These are phyloP conservation scores for Paraphoma sp. DNA, from an alignment of 2,329 filamentous ascomycete species.

Conservation along the genomic window DNA sequence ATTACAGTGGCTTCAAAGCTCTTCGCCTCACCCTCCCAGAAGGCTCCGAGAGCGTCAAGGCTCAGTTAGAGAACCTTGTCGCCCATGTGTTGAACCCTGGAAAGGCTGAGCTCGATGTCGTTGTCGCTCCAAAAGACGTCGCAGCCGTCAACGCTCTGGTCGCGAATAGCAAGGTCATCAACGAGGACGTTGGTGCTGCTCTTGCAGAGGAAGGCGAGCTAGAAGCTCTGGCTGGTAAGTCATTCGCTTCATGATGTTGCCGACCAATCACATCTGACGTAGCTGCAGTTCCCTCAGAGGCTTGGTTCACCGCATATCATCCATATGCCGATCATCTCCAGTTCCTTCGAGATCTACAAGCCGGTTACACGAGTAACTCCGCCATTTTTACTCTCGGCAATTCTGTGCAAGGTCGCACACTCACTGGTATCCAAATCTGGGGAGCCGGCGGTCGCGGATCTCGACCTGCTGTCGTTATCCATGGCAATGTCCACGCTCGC, in stretches of 20 bases:
- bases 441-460: slow-evolving; percentile 45
- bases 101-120: slow-evolving; percentile 40
- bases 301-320: slow-evolving; percentile 48
- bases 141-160: slow-evolving; percentile 37
- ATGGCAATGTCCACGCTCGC: slow-evolving; percentile 44
- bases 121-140: slow-evolving; percentile 43
- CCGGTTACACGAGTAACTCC: slow-evolving; percentile 38
- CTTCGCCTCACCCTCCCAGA: slow-evolving; percentile 33
- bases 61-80: slow-evolving; percentile 38
- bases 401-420: slow-evolving; percentile 39
- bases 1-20: slow-evolving; percentile 47
- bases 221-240: slow-evolving; percentile 34
- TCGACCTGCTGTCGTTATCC: slow-evolving; percentile 44
- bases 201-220: slow-evolving; percentile 41
- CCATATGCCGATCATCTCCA: slow-evolving; percentile 42
- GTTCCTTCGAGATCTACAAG: slow-evolving; percentile 43
- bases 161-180: slow-evolving; percentile 35
- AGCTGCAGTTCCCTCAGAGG: slow-evolving; percentile 35
- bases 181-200: slow-evolving; percentile 43
- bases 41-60: slow-evolving; percentile 29
- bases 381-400: slow-evolving; percentile 43
- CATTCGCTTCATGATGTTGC: not conserved
- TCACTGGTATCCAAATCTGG: slow-evolving; percentile 49
- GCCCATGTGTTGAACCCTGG: slow-evolving; percentile 44
- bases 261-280: slow-evolving; percentile 6